A percentile compares a stretch with the other conserved stretches of the same genome.
These are phyloP conservation scores for Mucor saturninus DNA, from an alignment of 371 early-diverging fungal genomes.

Conservation along the genomic window DNA sequence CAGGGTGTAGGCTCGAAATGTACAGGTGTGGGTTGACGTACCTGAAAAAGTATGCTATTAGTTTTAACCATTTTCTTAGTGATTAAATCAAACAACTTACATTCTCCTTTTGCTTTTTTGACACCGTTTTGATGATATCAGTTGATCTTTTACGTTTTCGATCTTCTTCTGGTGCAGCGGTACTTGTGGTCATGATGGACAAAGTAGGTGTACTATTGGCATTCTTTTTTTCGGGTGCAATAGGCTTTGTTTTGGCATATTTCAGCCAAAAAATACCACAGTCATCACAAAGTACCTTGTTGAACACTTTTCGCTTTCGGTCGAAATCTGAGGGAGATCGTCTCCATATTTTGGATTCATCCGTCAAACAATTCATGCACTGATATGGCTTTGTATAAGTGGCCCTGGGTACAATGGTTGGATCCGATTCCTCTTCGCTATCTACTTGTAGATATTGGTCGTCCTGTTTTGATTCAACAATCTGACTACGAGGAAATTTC, in stretches of 20 bases:
- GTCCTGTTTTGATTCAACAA: conserved; percentile 23
- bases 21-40: not conserved
- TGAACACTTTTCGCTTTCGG: conserved; percentile 45
- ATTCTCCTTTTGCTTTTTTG: not conserved
- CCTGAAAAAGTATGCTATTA: not conserved
- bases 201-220: conserved; percentile 1
- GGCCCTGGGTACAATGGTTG: conserved; percentile 38
- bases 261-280: conserved; percentile 80
- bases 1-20: conserved; percentile 46
- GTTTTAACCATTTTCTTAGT: not conserved
- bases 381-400: conserved; percentile 35
- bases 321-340: conserved; percentile 59
- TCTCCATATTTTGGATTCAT: conserved; percentile 57
- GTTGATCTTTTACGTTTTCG: conserved; percentile 22
- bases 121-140: not conserved
- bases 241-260: conserved; percentile 64
- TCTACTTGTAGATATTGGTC: conserved; percentile 21
- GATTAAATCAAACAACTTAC: not conserved
- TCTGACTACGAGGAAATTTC: conserved; percentile 18
- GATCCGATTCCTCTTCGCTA: conserved; percentile 30
- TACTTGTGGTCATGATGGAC: not conserved
- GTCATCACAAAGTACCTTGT: conserved; percentile 69
- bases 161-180: not conserved
- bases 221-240: conserved; percentile 11
- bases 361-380: conserved; percentile 66